A percentile compares a stretch with the other conserved stretches of the same genome.
These are phyloP conservation scores for Coemansia aciculifera DNA, from an alignment of 192 early-diverging fungal species.

Conservation along the genomic window DNA sequence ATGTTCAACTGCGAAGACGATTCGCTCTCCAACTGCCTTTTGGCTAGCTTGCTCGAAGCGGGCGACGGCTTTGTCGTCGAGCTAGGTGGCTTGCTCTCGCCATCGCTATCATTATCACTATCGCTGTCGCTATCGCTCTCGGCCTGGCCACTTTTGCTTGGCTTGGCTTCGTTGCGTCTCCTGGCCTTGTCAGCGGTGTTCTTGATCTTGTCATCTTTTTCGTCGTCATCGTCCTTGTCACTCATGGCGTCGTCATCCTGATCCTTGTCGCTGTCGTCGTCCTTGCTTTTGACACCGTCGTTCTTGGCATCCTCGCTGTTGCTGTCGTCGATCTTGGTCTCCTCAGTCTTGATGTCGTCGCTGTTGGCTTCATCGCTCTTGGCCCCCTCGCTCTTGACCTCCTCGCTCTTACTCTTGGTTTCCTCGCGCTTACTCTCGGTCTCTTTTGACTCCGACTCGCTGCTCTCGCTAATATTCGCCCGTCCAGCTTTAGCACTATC, in stretches of 20 bases:
- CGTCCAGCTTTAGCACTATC: neutral
- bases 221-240: conserved; percentile 8
- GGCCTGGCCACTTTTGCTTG: neutral
- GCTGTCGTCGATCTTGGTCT: conserved; percentile 1
- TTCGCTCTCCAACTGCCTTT: neutral
- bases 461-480: neutral
- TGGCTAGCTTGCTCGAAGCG: neutral
- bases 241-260: neutral
- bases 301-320: neutral
- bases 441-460: neutral
- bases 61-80: neutral
- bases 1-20: neutral
- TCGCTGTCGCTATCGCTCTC: conserved; percentile 14
- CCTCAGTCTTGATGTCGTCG: neutral
- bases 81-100: neutral
- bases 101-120: conserved; percentile 12
- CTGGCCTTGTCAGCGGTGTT: neutral
- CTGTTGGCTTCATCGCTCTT: conserved; percentile 1
- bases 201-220: neutral
- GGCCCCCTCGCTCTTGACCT: neutral
- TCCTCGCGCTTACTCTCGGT: neutral
- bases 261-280: conserved; percentile 16
- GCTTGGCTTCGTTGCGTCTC: conserved; percentile 1
- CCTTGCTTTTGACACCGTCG: neutral
- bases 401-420: neutral